phyloP scores from a whole-genome alignment of 495 filamentous ascomycete species.

The Penicillium cataractarum region DNA sequence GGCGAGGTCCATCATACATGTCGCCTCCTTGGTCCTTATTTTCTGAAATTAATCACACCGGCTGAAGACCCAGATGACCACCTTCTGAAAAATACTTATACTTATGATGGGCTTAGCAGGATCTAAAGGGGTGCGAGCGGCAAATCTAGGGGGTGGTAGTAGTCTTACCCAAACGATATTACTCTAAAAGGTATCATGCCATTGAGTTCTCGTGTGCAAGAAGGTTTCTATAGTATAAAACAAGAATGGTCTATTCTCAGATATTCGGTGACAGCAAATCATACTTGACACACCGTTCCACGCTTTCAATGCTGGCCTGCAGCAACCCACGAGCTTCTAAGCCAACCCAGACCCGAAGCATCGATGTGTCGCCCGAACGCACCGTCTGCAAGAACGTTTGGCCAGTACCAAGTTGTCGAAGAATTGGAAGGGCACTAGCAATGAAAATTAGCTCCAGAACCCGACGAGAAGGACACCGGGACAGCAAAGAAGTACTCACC shows the following conservation, averaged over 20 bases:
- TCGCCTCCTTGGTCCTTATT: no score
- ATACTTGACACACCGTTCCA: conserved; percentile 83
- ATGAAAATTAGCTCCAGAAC: not conserved
- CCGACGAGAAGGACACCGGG: not conserved
- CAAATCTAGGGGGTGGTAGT: no score
- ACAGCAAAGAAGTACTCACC: conserved; percentile 45
- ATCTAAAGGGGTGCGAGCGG: no score
- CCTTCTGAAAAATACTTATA: no score
- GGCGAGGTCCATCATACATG: no score
- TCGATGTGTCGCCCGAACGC: conserved; percentile 77
- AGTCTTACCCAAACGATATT: no score
- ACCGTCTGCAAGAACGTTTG: conserved; percentile 50
- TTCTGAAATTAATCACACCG: no score
- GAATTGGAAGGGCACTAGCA: conserved; percentile 82
- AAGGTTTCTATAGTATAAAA: conserved; percentile 10
- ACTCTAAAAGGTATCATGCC: not conserved
- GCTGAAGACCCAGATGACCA: no score
- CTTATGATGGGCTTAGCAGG: no score
- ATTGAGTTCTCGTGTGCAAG: conserved; percentile 2
- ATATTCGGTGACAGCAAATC: conserved; percentile 82
- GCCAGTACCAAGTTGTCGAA: conserved; percentile 82
- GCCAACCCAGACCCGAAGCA: conserved; percentile 93
- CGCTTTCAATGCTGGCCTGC: conserved; percentile 85
- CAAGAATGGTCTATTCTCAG: conserved; percentile 37
- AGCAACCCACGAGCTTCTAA: conserved; percentile 86